Evolutionary conservation across 2,329 filamentous ascomycete genomes (phyloP).

Genomic region (Fusarium sp.): DNA sequence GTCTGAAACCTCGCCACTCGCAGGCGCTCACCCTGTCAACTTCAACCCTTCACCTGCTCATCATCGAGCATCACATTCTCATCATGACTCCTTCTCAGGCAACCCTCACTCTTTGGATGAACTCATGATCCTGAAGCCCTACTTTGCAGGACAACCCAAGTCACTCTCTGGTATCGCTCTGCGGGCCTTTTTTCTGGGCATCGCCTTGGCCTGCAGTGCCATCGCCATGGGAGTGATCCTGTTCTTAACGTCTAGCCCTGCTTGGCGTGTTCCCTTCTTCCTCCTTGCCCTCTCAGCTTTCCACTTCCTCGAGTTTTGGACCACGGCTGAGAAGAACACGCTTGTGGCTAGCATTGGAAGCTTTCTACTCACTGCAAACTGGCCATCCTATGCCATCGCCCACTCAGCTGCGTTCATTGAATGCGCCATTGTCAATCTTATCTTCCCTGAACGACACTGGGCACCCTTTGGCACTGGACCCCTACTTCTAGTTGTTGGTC

Average conservation of each 20-base stretch:
- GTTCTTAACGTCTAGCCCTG: slow-evolving; percentile 54
- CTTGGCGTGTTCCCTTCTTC: slow-evolving; percentile 76
- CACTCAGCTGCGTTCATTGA: slow-evolving; percentile 81
- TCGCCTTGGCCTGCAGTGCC: slow-evolving; percentile 53
- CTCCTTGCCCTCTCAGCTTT: slow-evolving; percentile 77
- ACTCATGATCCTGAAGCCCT: slow-evolving; percentile 46
- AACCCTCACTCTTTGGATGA: slow-evolving; percentile 41
- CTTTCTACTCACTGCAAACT: slow-evolving; percentile 88
- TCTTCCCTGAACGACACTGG: slow-evolving; percentile 64
- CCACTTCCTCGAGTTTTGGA: slow-evolving; percentile 97
- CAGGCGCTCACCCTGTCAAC: slow-evolving; percentile 18
- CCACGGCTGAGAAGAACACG: slow-evolving; percentile 86
- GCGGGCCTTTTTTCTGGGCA: slow-evolving; percentile 66
- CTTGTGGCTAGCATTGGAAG: slow-evolving; percentile 75
- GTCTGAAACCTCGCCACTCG: slow-evolving; percentile 15
- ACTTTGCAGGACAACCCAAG: slow-evolving; percentile 61
- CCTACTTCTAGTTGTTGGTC: slow-evolving; percentile 64
- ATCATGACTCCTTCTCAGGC: slow-evolving; percentile 30
- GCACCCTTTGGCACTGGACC: slow-evolving; percentile 57
- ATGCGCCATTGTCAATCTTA: slow-evolving; percentile 69
- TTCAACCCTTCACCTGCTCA: slow-evolving; percentile 36
- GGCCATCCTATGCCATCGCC: slow-evolving; percentile 84
- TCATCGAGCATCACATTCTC: slow-evolving; percentile 21
- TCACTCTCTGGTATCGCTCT: slow-evolving; percentile 70
- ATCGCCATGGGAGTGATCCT: slow-evolving; percentile 48